Evolutionary conservation across 441 rosid species (phyloP).

Genomic region (Erodium texanum): DNA sequence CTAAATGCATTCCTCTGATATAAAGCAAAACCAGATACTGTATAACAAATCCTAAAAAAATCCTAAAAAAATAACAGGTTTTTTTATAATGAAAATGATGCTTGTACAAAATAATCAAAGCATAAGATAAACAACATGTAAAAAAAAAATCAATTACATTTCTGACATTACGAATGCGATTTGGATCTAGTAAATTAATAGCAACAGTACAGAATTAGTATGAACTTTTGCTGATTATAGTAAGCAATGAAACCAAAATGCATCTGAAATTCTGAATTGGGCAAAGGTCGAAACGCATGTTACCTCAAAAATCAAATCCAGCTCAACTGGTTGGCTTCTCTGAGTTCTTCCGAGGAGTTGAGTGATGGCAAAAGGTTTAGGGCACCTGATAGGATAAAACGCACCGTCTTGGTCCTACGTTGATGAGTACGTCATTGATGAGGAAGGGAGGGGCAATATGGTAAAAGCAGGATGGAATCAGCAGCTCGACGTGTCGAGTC

Average conservation of each 20-base stretch:
- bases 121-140: too few species aligned
- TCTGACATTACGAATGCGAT: background rate
- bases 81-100: background rate
- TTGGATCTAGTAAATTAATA: background rate
- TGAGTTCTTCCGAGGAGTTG: background rate
- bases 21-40: too few species aligned
- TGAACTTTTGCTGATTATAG: background rate
- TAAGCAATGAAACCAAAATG: background rate
- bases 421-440: background rate
- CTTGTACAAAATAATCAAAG: background rate
- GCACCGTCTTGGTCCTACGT: background rate
- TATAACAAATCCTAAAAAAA: too few species aligned
- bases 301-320: background rate
- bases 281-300: background rate
- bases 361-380: background rate
- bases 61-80: background rate
- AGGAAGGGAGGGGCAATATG: background rate
- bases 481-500: background rate
- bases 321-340: background rate
- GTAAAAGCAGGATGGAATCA: background rate
- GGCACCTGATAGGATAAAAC: background rate
- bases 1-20: background rate
- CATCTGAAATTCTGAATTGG: background rate
- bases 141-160: background rate
- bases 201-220: too few species aligned